Evolutionary conservation across 371 early-diverging fungal species (phyloP), one percentile per base, ranked within the genome.

Genomic region (Mucor plumbeus): DNA sequence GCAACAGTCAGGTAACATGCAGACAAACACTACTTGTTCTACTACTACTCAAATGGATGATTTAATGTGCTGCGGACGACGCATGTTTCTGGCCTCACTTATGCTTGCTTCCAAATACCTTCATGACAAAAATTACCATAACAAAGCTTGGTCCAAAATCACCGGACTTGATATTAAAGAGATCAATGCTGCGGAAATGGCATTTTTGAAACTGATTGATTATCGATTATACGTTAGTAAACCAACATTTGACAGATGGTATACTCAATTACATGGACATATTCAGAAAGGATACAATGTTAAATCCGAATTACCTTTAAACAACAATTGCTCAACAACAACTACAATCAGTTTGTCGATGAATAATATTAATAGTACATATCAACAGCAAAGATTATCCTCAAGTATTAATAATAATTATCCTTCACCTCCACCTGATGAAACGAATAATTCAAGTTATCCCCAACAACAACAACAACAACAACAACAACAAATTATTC

Each of bases 71-170:
- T 90, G 91, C 61, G 90, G 90, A 13, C 82, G 91, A 58, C 85
- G 91, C 65, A 91, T 91, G 80, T 92, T 89, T 72, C 68, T 91
- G 36, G 90, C 90, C 8, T 85, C 91, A 0, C 70, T 91, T 7
- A 88, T 91, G 77, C 81, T 89, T 21, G 89, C 92, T 6, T 87
- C 88, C 50, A 92, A 92, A 68, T 92, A 90, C 63, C 81, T 90
- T 50, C 84, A 84, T 57, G 92, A 92, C 71, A 86, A 87, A 67
- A 86, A 91, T 64, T 90, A 89, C 65, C 84, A 88, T 50, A 91
- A 90, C 88, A 83, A 80, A 55, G 88, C 90, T 13, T 92, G 92
- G 92, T 77, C 87, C 63, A 85, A 87, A 74, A 85, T 91, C 34
- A 88, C 93, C 34, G 85, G 88, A 43, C 83, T 92, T n/a, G 81